Percentiles rank a stretch among this genome's conserved stretches.
These are phyloP conservation scores for Aspergillus egyptiacus DNA, from an alignment of 495 filamentous ascomycete species.

Conservation along the genomic window DNA sequence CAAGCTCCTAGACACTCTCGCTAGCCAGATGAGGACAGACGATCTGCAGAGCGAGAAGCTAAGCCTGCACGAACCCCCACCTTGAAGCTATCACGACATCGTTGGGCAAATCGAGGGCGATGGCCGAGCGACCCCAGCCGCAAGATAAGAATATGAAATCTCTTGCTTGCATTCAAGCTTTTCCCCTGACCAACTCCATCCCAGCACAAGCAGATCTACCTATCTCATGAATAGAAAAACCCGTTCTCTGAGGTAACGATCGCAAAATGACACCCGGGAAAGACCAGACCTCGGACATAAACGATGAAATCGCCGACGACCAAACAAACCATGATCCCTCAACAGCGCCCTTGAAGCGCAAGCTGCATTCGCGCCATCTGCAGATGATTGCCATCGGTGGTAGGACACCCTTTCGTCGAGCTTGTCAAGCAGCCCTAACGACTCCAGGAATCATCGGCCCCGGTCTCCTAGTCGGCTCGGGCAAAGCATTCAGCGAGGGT, in stretches of 20 bases:
- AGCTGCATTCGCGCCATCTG: constrained; percentile 59
- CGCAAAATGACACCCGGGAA: constrained; percentile 2
- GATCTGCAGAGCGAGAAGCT: no score
- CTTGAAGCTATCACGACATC: constrained; percentile 30
- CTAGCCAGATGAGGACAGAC: no score
- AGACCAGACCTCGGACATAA: constrained; percentile 9
- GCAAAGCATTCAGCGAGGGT: constrained; percentile 53
- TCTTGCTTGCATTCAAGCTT: no score
- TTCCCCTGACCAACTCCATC: background rate
- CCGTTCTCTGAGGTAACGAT: no score
- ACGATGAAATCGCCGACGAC: constrained; percentile 11
- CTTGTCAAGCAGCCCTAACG: background rate
- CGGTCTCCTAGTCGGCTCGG: constrained; percentile 48
- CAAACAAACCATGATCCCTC: constrained; percentile 17
- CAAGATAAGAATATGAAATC: no score
- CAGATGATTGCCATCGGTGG: constrained; percentile 66
- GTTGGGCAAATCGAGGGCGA: constrained; percentile 22
- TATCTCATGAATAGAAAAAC: background rate
- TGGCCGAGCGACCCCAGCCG: no score
- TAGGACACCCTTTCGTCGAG: background rate
- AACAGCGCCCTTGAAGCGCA: constrained; percentile 37
- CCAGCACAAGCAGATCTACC: no score
- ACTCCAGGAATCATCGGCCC: constrained; percentile 44
- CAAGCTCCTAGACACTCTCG: no score
- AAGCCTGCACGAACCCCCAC: constrained; percentile 11